Percentiles rank a stretch among this genome's conserved stretches.
phyloP scores from a whole-genome alignment of 176 grass and related monocot species.

The Phoenix roebelenii region DNA sequence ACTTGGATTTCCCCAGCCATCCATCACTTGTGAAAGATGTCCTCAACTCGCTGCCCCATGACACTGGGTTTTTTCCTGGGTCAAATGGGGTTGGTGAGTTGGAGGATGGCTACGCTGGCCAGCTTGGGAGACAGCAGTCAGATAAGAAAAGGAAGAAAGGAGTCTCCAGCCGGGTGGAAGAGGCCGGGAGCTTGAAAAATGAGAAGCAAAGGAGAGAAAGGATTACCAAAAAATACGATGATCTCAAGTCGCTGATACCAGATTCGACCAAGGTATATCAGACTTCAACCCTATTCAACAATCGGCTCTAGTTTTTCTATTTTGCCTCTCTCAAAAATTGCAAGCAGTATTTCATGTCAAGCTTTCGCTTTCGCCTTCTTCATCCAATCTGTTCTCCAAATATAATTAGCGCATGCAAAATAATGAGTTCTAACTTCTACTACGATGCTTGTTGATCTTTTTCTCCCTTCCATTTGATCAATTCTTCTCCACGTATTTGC shows the following conservation, averaged over 20 bases:
- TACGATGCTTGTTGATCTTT: too few relatives aligned
- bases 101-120: too few relatives aligned
- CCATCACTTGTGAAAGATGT: conserved; percentile 1
- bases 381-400: too few relatives aligned
- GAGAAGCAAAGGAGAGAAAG: conserved; percentile 75
- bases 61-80: neutral
- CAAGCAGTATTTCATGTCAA: too few relatives aligned
- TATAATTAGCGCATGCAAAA: too few relatives aligned
- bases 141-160: conserved; percentile 7
- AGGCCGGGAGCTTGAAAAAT: conserved; percentile 23
- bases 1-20: neutral
- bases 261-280: conserved; percentile 51
- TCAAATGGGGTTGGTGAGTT: neutral
- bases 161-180: conserved; percentile 24
- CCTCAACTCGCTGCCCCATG: conserved; percentile 3
- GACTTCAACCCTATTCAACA: neutral
- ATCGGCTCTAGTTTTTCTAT: too few relatives aligned
- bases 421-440: too few relatives aligned
- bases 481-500: too few relatives aligned
- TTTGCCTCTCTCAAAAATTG: too few relatives aligned
- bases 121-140: too few relatives aligned
- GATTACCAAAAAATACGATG: conserved; percentile 50
- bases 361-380: too few relatives aligned
- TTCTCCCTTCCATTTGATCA: too few relatives aligned
- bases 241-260: conserved; percentile 59